Base-by-base conservation (phyloP, 2,329 filamentous ascomycete genomes). In the Lasiodiplodia sp. region DNA sequence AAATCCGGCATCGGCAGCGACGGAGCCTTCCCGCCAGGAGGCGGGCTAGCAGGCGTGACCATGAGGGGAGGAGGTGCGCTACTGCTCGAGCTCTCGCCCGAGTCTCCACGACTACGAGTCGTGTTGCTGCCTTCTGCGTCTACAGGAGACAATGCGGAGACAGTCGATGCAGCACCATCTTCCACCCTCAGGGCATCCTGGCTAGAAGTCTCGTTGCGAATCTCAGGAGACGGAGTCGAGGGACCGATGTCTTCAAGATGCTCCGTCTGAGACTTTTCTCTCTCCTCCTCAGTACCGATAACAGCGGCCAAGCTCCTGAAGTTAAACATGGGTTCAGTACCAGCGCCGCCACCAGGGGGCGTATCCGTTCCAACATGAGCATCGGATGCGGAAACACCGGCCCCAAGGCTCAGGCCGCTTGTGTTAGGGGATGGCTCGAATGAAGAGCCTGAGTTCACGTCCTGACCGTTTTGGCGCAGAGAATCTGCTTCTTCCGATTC, bases 231-330 rank as follows among this genome's bases (percentile, higher is more conserved):
- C 2, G 65, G 40, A 11, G 55, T 38, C 1, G 53, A 23, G 12
- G 65, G 37, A 3, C 65, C 57, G 18, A 68, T 25, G 4, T 69
- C 53, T 44, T 69, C 68, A 34, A 69, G 66, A 14, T 69, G 68
- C n/a, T 66, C 52, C 11, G n/a, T 40, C 10, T 34, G 40, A 6
- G 40, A 49, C 68, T 66, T 66, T 37, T 66, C 66, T 53, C 34
- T 21, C 51, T 70, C 57, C 6, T 70, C 64, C 18, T 68, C 66
- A 23, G 58, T 53, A 6, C 69, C 69, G 37, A 97, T 92, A 78
- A 96, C 92, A 70, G 93, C 92, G 2, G 93, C 92, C 25, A 98
- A 82, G 73, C 93, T 97, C 68, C 90, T 87, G 77, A 97, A 97
- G 78, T 97, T 97, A 80, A 97, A 96, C 87, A 97, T 89, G 3